phyloP scores from a whole-genome alignment of 169 alveolate species.

The Plasmodium sp. region DNA sequence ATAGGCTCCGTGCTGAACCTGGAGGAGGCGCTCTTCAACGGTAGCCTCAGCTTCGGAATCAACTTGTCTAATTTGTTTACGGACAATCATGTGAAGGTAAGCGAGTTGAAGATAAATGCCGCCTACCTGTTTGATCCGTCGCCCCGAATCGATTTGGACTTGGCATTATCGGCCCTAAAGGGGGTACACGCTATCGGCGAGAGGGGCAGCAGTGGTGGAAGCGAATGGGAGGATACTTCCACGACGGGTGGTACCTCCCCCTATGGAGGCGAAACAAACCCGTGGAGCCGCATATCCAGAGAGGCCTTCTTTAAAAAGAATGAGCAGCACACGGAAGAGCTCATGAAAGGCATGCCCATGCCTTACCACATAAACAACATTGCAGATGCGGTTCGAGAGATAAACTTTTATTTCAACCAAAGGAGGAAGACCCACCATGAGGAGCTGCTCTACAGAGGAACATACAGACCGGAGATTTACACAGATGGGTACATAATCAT shows the following conservation, averaged over 20 bases:
- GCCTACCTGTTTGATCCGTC: constrained; percentile 19
- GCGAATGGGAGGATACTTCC: neutral
- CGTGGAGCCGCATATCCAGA: constrained; percentile 27
- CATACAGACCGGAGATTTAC: constrained; percentile 38
- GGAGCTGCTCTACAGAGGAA: constrained; percentile 38
- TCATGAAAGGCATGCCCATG: constrained; percentile 54
- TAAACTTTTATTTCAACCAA: constrained; percentile 16
- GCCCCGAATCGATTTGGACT: constrained; percentile 11
- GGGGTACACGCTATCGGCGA: neutral
- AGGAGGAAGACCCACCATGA: neutral
- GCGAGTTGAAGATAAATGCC: constrained; percentile 22
- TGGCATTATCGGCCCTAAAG: constrained; percentile 66
- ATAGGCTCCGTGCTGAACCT: neutral
- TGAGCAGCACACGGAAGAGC: neutral
- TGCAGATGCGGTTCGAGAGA: neutral
- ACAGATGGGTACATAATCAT: constrained; percentile 21
- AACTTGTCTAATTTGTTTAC: constrained; percentile 1
- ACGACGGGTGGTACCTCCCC: neutral
- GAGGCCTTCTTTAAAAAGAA: constrained; percentile 1
- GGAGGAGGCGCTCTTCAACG: constrained; percentile 33
- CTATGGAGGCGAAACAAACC: neutral
- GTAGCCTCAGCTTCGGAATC: neutral
- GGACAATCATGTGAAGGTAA: constrained; percentile 18
- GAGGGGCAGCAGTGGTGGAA: neutral
- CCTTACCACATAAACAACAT: constrained; percentile 23